Evolutionary conservation across 116 monocot genomes (phyloP).

Genomic region (Cymodocea nodosa): DNA sequence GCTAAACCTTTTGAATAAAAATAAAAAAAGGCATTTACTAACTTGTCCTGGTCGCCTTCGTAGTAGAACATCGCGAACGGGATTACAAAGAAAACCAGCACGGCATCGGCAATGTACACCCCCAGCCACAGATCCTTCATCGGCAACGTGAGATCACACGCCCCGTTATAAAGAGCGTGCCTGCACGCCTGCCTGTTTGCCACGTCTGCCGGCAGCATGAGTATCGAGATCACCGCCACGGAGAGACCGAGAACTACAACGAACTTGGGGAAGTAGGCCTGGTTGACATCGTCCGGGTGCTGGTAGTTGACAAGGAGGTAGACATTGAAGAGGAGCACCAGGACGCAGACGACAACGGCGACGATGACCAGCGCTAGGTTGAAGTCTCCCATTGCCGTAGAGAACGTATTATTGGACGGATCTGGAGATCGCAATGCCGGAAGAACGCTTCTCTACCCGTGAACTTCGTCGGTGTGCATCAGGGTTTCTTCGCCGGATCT

Average conservation of each 20-base stretch:
- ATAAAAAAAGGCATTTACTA: background rate
- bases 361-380: slow-evolving; percentile 83
- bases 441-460: too few relatives aligned
- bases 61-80: slow-evolving; percentile 96
- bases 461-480: too few relatives aligned
- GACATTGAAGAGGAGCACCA: slow-evolving; percentile 59
- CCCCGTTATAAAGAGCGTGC: slow-evolving; percentile 67
- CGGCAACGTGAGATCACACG: slow-evolving; percentile 70
- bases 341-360: slow-evolving; percentile 49
- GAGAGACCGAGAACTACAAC: slow-evolving; percentile 73
- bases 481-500: too few relatives aligned
- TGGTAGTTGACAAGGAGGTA: slow-evolving; percentile 87
- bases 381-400: slow-evolving; percentile 71
- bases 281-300: slow-evolving; percentile 83
- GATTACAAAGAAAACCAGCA: slow-evolving; percentile 75
- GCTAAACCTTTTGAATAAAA: background rate
- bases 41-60: slow-evolving; percentile 90
- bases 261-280: slow-evolving; percentile 85
- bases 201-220: slow-evolving; percentile 91
- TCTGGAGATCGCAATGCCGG: too few relatives aligned
- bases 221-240: slow-evolving; percentile 74
- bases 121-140: slow-evolving; percentile 88
- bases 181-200: slow-evolving; percentile 75
- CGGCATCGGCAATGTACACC: slow-evolving; percentile 63
- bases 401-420: too few relatives aligned